phyloP scores from a whole-genome alignment of 768 basidiomycete genomes.

The Leccinum obscurum region DNA sequence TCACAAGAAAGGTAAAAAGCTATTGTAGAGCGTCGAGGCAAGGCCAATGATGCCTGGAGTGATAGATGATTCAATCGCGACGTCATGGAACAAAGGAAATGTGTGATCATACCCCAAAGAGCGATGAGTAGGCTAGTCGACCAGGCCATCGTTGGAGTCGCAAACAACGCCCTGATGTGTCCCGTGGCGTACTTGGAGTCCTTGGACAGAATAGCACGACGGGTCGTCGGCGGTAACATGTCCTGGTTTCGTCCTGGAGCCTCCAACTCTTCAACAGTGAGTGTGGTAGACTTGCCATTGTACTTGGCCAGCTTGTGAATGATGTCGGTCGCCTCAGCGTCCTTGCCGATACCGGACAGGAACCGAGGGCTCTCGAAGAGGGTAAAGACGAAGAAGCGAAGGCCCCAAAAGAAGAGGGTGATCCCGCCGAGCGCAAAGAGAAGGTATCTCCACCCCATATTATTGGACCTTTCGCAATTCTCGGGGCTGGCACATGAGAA shows the following conservation, averaged over 20 bases:
- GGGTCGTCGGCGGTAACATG: slow-evolving; percentile 15
- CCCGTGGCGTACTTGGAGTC: slow-evolving; percentile 39
- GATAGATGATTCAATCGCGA: background rate
- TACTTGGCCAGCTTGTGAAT: slow-evolving; percentile 50
- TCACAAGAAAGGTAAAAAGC: slow-evolving; percentile 53
- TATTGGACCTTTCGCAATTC: slow-evolving; percentile 42
- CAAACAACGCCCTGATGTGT: slow-evolving; percentile 63
- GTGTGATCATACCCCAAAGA: slow-evolving; percentile 42
- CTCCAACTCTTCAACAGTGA: slow-evolving; percentile 47
- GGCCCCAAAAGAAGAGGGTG: slow-evolving; percentile 50
- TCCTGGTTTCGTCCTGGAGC: slow-evolving; percentile 28
- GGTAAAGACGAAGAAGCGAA: slow-evolving; percentile 53
- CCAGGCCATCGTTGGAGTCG: slow-evolving; percentile 60
- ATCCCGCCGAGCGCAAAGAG: slow-evolving; percentile 53
- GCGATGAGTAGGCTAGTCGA: slow-evolving; percentile 60
- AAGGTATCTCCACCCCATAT: slow-evolving; percentile 69
- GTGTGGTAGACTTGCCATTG: slow-evolving; percentile 43
- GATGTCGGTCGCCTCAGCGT: slow-evolving; percentile 49
- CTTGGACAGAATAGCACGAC: slow-evolving; percentile 36
- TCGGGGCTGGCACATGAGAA: slow-evolving; percentile 44
- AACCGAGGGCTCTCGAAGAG: slow-evolving; percentile 60
- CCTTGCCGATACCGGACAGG: slow-evolving; percentile 53
- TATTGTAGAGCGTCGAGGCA: slow-evolving; percentile 66
- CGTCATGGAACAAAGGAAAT: background rate
- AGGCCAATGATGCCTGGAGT: slow-evolving; percentile 66